phyloP scores from a whole-genome alignment of 257 asterid species.

The Primulina huaijiensis region DNA sequence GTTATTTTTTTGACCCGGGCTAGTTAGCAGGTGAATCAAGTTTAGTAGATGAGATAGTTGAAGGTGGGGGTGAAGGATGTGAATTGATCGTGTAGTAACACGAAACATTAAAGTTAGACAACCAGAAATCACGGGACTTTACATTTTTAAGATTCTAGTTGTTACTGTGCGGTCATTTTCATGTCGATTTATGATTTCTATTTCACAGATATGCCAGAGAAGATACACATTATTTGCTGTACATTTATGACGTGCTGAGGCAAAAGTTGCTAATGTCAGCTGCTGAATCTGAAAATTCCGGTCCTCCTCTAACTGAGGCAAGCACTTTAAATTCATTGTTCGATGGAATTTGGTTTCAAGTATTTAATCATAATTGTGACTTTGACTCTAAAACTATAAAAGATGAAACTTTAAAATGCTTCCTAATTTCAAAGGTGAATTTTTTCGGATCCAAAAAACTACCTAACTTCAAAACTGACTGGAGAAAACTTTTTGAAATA shows the following conservation, averaged over 20 bases:
- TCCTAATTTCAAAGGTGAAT: background rate
- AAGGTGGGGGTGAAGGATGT: background rate
- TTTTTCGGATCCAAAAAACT: background rate
- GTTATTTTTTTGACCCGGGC: background rate
- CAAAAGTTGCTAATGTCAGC: constrained; percentile 42
- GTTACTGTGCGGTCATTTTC: constrained; percentile 11
- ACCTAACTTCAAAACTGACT: background rate
- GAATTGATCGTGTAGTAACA: background rate
- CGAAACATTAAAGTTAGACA: background rate
- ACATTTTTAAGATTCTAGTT: background rate
- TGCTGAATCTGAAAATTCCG: constrained; percentile 57
- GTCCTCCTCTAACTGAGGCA: constrained; percentile 77
- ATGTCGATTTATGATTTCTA: constrained; percentile 19
- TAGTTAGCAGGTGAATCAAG: background rate
- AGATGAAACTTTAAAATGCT: background rate
- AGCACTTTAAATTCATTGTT: constrained; percentile 26
- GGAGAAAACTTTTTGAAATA: background rate
- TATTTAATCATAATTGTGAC: background rate
- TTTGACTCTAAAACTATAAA: background rate
- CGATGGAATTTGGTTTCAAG: background rate
- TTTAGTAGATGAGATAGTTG: background rate
- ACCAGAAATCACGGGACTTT: background rate
- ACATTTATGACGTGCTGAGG: constrained; percentile 85
- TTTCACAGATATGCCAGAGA: constrained; percentile 87
- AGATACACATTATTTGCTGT: constrained; percentile 91